Conservation (phyloP, 495 filamentous ascomycete genomes). For the Cercophora samala region DNA sequence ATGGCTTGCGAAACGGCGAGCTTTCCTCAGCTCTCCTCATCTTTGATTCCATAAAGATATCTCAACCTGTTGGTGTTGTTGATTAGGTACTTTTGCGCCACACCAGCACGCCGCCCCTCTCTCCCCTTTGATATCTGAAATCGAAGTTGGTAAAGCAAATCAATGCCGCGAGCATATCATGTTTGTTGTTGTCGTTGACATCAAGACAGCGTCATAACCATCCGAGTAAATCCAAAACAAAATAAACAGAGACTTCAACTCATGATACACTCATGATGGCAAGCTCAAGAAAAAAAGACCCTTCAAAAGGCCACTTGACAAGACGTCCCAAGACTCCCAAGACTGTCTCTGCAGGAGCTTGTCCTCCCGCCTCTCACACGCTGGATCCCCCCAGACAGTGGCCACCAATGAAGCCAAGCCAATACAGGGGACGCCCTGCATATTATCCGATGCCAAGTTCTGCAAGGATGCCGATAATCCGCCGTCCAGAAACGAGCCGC, state of each 20-base stretch:
- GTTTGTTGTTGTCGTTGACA: neutral
- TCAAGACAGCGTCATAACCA: neutral
- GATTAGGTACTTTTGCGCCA: too few species aligned
- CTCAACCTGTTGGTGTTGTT: neutral
- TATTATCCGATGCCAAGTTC: neutral
- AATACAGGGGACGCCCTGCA: conserved; percentile 1
- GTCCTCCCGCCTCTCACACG: conserved; percentile 1
- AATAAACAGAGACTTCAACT: neutral
- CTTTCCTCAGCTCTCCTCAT: neutral
- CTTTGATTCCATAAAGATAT: neutral
- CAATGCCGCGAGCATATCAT: neutral
- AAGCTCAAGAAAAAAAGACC: neutral
- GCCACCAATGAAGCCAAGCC: neutral
- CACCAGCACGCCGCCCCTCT: too few species aligned
- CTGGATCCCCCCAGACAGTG: neutral
- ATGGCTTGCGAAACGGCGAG: conserved; percentile 25
- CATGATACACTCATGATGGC: neutral
- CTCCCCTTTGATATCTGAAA: neutral
- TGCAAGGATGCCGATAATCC: neutral
- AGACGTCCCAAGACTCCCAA: neutral
- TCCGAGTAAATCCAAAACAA: neutral
- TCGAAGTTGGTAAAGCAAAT: neutral
- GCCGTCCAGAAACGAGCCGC: neutral
- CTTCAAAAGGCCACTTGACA: neutral
- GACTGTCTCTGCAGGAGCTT: neutral